Evolutionary conservation across 176 grass and related monocot genomes (phyloP).

Genomic region (Puya raimondii): DNA sequence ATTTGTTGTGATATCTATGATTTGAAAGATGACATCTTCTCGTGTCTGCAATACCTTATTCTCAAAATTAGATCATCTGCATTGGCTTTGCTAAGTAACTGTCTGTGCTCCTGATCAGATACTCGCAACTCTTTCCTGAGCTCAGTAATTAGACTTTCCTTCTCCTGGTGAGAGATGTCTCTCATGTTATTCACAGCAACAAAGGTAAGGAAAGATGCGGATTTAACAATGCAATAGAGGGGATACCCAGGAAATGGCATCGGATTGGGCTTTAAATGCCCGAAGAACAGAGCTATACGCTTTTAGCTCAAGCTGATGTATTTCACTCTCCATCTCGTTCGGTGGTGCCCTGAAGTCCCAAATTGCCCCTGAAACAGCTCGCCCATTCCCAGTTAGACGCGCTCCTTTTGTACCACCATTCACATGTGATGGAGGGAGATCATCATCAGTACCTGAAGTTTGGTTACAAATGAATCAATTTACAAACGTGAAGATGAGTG

Average conservation of each 20-base stretch:
- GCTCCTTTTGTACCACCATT: constrained; percentile 51
- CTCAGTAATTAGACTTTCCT: constrained; percentile 90
- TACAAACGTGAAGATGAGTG: neutral
- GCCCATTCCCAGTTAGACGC: constrained; percentile 76
- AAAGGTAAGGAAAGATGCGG: neutral
- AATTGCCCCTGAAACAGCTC: constrained; percentile 33
- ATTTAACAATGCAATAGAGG: constrained; percentile 16
- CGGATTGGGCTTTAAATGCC: constrained; percentile 98
- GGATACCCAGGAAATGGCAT: constrained; percentile 84
- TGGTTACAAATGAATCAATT: constrained; percentile 11
- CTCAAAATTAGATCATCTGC: constrained; percentile 77
- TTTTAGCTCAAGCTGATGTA: constrained; percentile 92
- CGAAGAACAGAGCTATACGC: constrained; percentile 89
- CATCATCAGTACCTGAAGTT: constrained; percentile 82
- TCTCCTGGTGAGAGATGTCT: constrained; percentile 51
- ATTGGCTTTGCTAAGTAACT: constrained; percentile 75
- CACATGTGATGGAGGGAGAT: constrained; percentile 62
- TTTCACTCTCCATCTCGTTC: constrained; percentile 71
- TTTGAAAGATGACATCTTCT: neutral
- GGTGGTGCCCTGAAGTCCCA: constrained; percentile 46
- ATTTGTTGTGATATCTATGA: no score
- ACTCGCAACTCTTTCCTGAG: constrained; percentile 95
- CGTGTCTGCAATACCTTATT: constrained; percentile 49
- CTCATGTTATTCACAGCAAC: neutral
- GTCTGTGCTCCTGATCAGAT: constrained; percentile 79